Evolutionary conservation across 306 rosid species (phyloP), one percentile per base, ranked within the genome.

Genomic region (Lagenaria siceraria): DNA sequence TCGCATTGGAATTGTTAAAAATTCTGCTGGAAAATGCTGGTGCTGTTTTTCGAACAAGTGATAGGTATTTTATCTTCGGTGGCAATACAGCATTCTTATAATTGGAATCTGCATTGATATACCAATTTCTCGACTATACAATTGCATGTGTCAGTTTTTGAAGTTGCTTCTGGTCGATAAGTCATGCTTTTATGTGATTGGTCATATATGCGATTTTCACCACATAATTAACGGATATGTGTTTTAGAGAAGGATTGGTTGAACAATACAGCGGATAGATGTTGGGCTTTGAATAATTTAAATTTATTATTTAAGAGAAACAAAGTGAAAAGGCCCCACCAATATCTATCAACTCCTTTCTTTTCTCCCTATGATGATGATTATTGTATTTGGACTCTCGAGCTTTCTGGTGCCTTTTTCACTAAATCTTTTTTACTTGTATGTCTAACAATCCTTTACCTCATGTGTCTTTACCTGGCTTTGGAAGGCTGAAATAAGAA

Each of bases 21-120:
- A 96, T 96, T 83, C 86, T 96, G 89, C 87, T 96, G 77, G 99
- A 96, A 86, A 96, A 96, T 52, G 98, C 99, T 4, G 99, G 99
- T 58, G 99, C 99, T 78, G 96, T 96, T 42, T 96, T 96, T 87
- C 83, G 99, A 82, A 96, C 99, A 17, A 96, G 99, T 76, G 99
- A 92, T 24, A 92, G 99, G 99, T 96, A 89, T 80, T 81, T 56
- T 74, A 51, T 65, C 9, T 77, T 13, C 60, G 74, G 64, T 76
- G 12, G 51, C 24, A 53, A 4, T 42, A 42, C 31, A n/a, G 31
- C 40, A 33, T 22, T n/a, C 53, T 42, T 69, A 51, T 21, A 22
- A 24, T 22, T 74, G 64, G 76, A 21, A 60, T 46, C 49, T 46
- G 63, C 55, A 74, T 24, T 29, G 22, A 24, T 36, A 2, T 36